Percentiles rank a stretch among this genome's conserved stretches.
Evolutionary conservation across 768 basidiomycete species (phyloP).

Genomic region (Cystoderma amianthinum): DNA sequence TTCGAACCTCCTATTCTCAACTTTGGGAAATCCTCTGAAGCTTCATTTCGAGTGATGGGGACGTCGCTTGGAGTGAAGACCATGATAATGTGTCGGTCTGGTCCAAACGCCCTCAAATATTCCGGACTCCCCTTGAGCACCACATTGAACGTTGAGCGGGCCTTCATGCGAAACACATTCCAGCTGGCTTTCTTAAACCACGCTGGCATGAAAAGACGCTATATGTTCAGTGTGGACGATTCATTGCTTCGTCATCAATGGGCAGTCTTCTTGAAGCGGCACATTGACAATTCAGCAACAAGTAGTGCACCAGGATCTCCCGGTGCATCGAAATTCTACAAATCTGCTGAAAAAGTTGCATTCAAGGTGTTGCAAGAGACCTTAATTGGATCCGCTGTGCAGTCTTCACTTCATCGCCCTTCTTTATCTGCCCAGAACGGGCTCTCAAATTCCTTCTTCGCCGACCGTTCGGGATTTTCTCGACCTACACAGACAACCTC

Average conservation of each 20-base stretch:
- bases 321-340: slow-evolving; percentile 41
- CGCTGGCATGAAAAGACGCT: slow-evolving; percentile 64
- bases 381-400: slow-evolving; percentile 40
- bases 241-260: slow-evolving; percentile 69
- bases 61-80: slow-evolving; percentile 75
- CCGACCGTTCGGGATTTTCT: slow-evolving; percentile 11
- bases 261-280: slow-evolving; percentile 59
- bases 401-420: slow-evolving; percentile 12
- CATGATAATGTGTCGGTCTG: slow-evolving; percentile 78
- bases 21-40: slow-evolving; percentile 73
- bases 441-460: slow-evolving; percentile 10
- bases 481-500: slow-evolving; percentile 15
- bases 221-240: slow-evolving; percentile 93
- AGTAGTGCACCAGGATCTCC: slow-evolving; percentile 26
- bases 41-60: slow-evolving; percentile 89
- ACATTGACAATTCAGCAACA: slow-evolving; percentile 45
- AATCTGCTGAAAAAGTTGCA: slow-evolving; percentile 68
- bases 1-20: slow-evolving; percentile 84
- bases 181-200: slow-evolving; percentile 80
- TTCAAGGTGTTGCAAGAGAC: slow-evolving; percentile 84
- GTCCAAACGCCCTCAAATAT: slow-evolving; percentile 79
- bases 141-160: slow-evolving; percentile 75
- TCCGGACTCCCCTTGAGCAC: slow-evolving; percentile 75
- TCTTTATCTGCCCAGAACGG: slow-evolving; percentile 2
- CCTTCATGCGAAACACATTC: slow-evolving; percentile 97